Evolutionary conservation across 2,329 filamentous ascomycete genomes (phyloP), one percentile per base, ranked within the genome.

Genomic region (Aspergillus tamarii): DNA sequence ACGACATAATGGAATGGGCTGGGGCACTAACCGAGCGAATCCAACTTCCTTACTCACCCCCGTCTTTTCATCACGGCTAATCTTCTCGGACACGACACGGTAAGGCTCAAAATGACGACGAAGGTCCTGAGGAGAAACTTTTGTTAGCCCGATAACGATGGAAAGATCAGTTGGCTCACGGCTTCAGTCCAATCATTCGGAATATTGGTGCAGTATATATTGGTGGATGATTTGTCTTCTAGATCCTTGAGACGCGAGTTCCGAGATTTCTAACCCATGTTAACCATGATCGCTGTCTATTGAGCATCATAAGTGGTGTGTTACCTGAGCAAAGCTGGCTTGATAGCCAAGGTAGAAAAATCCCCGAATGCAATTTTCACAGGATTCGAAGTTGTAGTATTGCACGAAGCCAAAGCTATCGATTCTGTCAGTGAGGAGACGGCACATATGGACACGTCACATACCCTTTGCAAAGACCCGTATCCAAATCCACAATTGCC

Each of bases 161-260:
- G 14, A 12, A 43, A 11, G 26, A 12, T 32, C 3, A 32, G 19
- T 26, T 9, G 12, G 10, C 90, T 76, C 79, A 94, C 93, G 71
- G 92, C 89, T 83, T 99, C 96, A 59, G 92, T 96, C 85, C 96
- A 89, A 67, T 89, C 88, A 80, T 94, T 94, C 41, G 95, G 95
- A 52, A 99, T 87, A 80, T 98, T 99, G 32, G 96, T 99, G 67
- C 98, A 94, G 80, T 99, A 99, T 67, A 99, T 87, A 77, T 99
- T 99, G 68, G 95, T 98, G 54, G 96, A 98, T 48, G 80, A 75
- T 59, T 91, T 91, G 74, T 99, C 94, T 61, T 94, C 91, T 74
- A 98, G 92, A 53, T 95, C 94, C 85, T 99, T 98, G 72, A 99
- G 91, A 71, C 96, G 93, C 70, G 94, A 94, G 80, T 99, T 99